These are phyloP conservation scores for Phytophthora pistaciae DNA, from an alignment of 352 stramenopile genomes.

Conservation along the genomic window DNA sequence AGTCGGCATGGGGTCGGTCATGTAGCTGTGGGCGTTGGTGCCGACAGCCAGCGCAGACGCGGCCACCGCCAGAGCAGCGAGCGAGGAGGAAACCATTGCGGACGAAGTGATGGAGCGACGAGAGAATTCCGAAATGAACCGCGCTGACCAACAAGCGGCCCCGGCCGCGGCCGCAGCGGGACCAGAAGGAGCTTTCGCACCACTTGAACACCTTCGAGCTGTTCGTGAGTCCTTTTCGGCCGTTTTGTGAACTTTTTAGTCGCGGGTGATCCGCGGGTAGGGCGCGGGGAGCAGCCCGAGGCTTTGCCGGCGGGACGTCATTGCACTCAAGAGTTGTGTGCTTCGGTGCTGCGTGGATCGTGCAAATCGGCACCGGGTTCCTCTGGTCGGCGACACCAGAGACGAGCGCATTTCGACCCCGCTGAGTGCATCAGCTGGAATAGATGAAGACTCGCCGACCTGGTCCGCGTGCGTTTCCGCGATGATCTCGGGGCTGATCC, in stretches of 20 bases:
- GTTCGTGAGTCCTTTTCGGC: constrained; percentile 4
- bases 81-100: constrained; percentile 24
- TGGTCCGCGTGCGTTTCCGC: constrained; percentile 14
- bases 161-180: background rate
- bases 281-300: constrained; percentile 8
- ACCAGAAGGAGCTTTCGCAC: background rate
- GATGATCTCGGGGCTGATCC: background rate
- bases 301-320: constrained; percentile 14
- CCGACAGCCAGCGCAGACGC: constrained; percentile 10
- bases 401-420: constrained; percentile 1
- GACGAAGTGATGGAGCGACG: background rate
- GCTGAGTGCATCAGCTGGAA: constrained; percentile 5
- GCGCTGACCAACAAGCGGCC: background rate
- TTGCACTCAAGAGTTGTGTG: background rate
- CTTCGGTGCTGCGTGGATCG: constrained; percentile 2
- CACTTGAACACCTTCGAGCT: constrained; percentile 2
- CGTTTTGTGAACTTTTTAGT: constrained; percentile 22
- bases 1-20: constrained; percentile 45
- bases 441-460: constrained; percentile 1
- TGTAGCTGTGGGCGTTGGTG: constrained; percentile 44
- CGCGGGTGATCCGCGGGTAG: constrained; percentile 11
- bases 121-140: constrained; percentile 35
- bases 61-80: constrained; percentile 12
- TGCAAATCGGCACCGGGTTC: constrained; percentile 14
- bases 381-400: constrained; percentile 24